A percentile compares a stretch with the other conserved stretches of the same genome.
These are phyloP conservation scores for Drechslerella coelobrocha DNA, from an alignment of 2,329 filamentous ascomycete genomes.

Conservation along the genomic window DNA sequence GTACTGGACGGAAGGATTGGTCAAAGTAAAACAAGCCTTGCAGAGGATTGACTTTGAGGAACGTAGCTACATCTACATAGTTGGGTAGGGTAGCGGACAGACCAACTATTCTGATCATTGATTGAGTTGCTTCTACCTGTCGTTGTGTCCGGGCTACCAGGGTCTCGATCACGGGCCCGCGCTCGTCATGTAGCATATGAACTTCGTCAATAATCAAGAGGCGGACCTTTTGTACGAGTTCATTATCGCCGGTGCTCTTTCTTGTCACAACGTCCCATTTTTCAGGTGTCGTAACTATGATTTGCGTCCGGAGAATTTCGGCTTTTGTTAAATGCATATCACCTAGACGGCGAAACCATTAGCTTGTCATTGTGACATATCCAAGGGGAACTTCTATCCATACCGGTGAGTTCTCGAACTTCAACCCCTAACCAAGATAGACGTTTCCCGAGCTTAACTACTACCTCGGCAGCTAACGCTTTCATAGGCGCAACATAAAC, in stretches of 20 bases:
- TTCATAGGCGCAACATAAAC: slow-evolving; percentile 99
- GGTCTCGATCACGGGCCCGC: slow-evolving; percentile 93
- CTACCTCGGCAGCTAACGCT: slow-evolving; percentile 93
- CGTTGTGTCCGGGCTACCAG: slow-evolving; percentile 92
- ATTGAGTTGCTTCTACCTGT: slow-evolving; percentile 97
- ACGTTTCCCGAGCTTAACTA: slow-evolving; percentile 88
- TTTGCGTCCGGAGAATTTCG: slow-evolving; percentile 93
- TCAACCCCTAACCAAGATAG: slow-evolving; percentile 92
- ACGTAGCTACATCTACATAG: slow-evolving; percentile 95
- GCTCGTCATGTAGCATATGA: slow-evolving; percentile 98
- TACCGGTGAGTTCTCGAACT: slow-evolving; percentile 81
- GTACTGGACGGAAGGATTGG: slow-evolving; percentile 91
- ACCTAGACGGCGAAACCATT: slow-evolving; percentile 61
- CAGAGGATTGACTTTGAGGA: slow-evolving; percentile 91
- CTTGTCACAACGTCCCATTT: slow-evolving; percentile 99
- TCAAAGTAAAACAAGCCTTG: slow-evolving; percentile 97
- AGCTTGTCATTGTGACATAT: not conserved
- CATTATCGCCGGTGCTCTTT: slow-evolving; percentile 95
- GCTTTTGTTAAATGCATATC: slow-evolving; percentile 99
- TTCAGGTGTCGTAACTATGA: slow-evolving; percentile 97
- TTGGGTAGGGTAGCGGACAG: slow-evolving; percentile 96
- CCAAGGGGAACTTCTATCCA: not conserved
- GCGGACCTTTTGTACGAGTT: slow-evolving; percentile 95
- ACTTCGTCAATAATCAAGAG: slow-evolving; percentile 98
- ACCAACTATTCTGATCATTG: slow-evolving; percentile 92